Percentiles rank a stretch among this genome's conserved stretches.
phyloP scores from a whole-genome alignment of 1,139 yeast genomes.

The Geotrichum armillariae region DNA sequence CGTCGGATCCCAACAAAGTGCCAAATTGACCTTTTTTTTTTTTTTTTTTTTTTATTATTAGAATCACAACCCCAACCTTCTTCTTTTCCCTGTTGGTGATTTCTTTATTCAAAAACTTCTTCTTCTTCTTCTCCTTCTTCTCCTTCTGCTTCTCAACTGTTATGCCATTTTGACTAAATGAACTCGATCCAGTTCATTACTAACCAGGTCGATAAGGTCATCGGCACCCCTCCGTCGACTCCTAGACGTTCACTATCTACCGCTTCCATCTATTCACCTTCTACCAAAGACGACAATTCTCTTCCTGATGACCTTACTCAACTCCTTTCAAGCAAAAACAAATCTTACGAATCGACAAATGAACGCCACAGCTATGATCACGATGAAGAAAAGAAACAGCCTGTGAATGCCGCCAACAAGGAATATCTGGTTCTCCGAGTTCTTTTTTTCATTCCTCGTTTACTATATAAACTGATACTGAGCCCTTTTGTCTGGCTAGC shows the following conservation, averaged over 20 bases:
- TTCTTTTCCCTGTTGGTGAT: no score
- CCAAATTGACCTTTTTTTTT: no score
- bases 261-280: background rate
- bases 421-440: background rate
- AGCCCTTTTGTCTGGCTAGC: conserved; percentile 5
- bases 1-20: no score
- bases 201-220: conserved; percentile 35
- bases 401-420: background rate
- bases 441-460: background rate
- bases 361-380: background rate
- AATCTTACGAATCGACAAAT: background rate
- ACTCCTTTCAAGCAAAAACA: background rate
- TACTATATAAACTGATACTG: background rate
- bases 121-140: no score
- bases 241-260: conserved; percentile 16
- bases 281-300: background rate
- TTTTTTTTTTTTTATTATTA: no score
- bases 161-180: conserved; percentile 26
- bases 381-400: background rate
- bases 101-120: no score
- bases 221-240: conserved; percentile 28
- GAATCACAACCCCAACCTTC: no score
- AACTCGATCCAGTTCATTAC: conserved; percentile 38
- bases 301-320: background rate
- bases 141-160: no score